A percentile compares a stretch with the other conserved stretches of the same genome.
phyloP scores from a whole-genome alignment of 2,329 filamentous ascomycete genomes.

The Alternaria rosae region DNA sequence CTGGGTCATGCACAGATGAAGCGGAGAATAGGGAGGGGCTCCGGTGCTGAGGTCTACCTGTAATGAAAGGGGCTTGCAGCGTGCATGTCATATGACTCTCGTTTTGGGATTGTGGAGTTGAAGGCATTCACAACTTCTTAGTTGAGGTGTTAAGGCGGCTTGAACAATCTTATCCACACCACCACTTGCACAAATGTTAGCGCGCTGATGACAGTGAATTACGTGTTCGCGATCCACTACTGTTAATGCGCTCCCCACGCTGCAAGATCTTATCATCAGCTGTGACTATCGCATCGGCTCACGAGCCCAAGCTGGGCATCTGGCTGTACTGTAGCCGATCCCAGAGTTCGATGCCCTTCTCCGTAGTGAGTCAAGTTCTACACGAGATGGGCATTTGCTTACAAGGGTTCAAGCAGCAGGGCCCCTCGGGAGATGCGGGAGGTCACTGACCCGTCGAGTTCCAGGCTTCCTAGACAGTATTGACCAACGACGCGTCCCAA shows the following conservation, averaged over 20 bases:
- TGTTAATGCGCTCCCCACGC: neutral
- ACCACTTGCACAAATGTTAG: neutral
- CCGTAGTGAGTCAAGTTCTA: neutral
- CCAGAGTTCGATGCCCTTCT: neutral
- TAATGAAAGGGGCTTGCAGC: slow-evolving; percentile 19
- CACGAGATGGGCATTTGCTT: neutral
- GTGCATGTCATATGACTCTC: slow-evolving; percentile 15
- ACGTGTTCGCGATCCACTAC: neutral
- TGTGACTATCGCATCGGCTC: neutral
- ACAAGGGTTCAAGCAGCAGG: slow-evolving; percentile 2
- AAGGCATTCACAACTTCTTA: slow-evolving; percentile 7
- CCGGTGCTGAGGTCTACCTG: slow-evolving; percentile 23
- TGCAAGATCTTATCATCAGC: neutral
- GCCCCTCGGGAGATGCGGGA: slow-evolving; percentile 3
- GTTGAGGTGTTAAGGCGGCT: slow-evolving; percentile 4
- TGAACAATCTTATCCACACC: neutral
- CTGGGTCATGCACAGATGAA: slow-evolving; percentile 24
- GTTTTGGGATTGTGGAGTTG: slow-evolving; percentile 5
- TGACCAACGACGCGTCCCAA: slow-evolving; percentile 7
- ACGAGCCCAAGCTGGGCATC: neutral
- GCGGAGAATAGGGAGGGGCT: slow-evolving; percentile 38
- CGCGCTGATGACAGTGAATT: neutral
- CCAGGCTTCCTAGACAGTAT: neutral
- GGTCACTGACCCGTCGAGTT: slow-evolving; percentile 13
- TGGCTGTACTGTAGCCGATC: neutral